A percentile compares a stretch with the other conserved stretches of the same genome.
phyloP scores from a whole-genome alignment of 2,329 filamentous ascomycete species.

The Claviceps sp. region DNA sequence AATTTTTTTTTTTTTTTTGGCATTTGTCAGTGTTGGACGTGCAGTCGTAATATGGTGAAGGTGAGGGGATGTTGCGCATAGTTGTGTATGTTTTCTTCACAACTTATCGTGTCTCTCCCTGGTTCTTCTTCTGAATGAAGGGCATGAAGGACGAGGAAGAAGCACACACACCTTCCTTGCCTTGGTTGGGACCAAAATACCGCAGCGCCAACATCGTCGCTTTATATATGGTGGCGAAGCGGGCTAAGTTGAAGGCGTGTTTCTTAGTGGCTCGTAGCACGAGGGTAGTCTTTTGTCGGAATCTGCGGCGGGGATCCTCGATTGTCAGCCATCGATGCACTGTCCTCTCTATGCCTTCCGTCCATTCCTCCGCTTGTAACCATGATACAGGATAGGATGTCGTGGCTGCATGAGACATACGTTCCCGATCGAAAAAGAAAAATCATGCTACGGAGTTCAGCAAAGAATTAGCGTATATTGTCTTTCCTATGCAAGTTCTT shows the following conservation, averaged over 20 bases:
- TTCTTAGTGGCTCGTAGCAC: slow-evolving; percentile 78
- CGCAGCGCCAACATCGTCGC: slow-evolving; percentile 62
- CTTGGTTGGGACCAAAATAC: slow-evolving; percentile 40
- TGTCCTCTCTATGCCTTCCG: neutral
- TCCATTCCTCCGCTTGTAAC: neutral
- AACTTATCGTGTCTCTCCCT: neutral
- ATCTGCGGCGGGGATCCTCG: slow-evolving; percentile 16
- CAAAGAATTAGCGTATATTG: neutral
- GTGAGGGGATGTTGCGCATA: neutral
- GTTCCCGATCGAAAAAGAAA: slow-evolving; percentile 89
- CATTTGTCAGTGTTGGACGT: neutral
- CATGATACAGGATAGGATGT: too few relatives aligned
- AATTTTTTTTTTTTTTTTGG: neutral
- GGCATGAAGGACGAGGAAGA: too few relatives aligned
- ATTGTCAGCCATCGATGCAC: too few relatives aligned
- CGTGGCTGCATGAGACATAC: slow-evolving; percentile 30
- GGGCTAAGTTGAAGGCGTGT: slow-evolving; percentile 82
- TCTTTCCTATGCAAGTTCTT: neutral
- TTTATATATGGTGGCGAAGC: slow-evolving; percentile 89
- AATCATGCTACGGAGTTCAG: slow-evolving; percentile 56
- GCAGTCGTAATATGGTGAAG: neutral
- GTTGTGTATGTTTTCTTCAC: neutral
- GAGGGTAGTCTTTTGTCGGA: slow-evolving; percentile 64
- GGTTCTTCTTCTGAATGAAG: too few relatives aligned
- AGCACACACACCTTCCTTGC: slow-evolving; percentile 37